Evolutionary conservation across 2,329 filamentous ascomycete species (phyloP).

Genomic region (Colletotrichum tropicale): DNA sequence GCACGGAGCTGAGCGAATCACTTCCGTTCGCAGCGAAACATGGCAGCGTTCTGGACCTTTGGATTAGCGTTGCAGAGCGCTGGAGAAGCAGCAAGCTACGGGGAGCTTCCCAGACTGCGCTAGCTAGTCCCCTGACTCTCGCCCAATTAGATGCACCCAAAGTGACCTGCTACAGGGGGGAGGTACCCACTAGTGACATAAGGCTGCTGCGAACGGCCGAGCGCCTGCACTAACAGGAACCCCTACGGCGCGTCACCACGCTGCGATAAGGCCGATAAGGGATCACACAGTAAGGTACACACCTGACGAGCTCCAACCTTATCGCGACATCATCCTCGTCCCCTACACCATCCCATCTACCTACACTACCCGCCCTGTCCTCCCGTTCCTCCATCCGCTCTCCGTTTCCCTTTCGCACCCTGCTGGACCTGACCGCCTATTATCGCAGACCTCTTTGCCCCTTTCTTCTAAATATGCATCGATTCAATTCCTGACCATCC

Average conservation of each 20-base stretch:
- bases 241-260: not conserved
- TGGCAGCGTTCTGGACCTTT: not conserved
- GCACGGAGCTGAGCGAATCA: not conserved
- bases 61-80: not conserved
- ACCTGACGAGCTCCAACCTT: constrained; percentile 20
- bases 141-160: not conserved
- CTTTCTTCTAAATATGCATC: constrained; percentile 15
- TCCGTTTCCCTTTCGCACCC: not conserved
- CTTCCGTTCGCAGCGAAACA: not conserved
- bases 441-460: not conserved
- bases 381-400: not conserved
- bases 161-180: not conserved
- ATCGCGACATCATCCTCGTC: constrained; percentile 20
- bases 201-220: constrained; percentile 10
- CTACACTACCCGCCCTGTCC: not conserved
- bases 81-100: not conserved
- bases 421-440: not conserved
- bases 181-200: constrained; percentile 5
- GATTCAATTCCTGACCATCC: constrained; percentile 7
- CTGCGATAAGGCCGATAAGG: constrained; percentile 1
- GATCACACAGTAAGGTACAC: not conserved
- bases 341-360: constrained; percentile 9
- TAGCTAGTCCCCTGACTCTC: not conserved
- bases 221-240: not conserved
- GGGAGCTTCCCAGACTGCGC: not conserved